Conservation (phyloP, 1,284 basidiomycete species). For the Wolfiporia cocos region DNA sequence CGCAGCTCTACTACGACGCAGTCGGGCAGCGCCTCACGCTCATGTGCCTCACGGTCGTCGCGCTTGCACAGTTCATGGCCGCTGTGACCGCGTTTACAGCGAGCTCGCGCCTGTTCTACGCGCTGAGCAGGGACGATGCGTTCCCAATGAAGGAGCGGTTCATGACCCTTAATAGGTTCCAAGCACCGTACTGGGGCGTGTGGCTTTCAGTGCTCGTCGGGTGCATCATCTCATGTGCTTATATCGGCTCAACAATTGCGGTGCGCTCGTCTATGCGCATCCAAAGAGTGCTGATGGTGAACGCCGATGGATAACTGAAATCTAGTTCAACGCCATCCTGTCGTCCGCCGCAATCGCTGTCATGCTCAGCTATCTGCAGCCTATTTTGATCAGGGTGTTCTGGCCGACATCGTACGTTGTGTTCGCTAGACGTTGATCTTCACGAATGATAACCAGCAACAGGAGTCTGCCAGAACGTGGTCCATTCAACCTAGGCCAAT, state of each 20-base stretch:
- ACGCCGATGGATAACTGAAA: background rate
- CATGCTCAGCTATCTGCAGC: slow-evolving; percentile 55
- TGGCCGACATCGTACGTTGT: slow-evolving; percentile 45
- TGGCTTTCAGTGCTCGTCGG: slow-evolving; percentile 51
- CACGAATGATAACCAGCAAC: background rate
- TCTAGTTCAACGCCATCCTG: slow-evolving; percentile 48
- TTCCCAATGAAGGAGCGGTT: slow-evolving; percentile 40
- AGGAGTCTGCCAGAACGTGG: slow-evolving; percentile 34
- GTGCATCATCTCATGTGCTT: slow-evolving; percentile 51
- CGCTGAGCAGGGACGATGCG: slow-evolving; percentile 48
- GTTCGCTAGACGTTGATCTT: background rate
- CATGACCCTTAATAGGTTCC: slow-evolving; percentile 45
- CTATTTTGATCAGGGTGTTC: slow-evolving; percentile 52
- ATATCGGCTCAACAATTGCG: slow-evolving; percentile 50
- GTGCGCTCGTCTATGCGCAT: slow-evolving; percentile 26
- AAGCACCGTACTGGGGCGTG: slow-evolving; percentile 51
- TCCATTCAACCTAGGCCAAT: slow-evolving; percentile 47
- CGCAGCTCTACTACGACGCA: slow-evolving; percentile 52
- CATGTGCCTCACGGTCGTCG: slow-evolving; percentile 46
- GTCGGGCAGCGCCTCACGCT: slow-evolving; percentile 42
- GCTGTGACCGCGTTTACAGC: slow-evolving; percentile 57
- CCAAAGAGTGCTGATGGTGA: background rate
- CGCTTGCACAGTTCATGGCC: slow-evolving; percentile 49
- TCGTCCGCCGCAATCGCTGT: slow-evolving; percentile 53
- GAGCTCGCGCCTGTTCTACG: slow-evolving; percentile 51